A percentile compares a stretch with the other conserved stretches of the same genome.
These are phyloP conservation scores for Chaetomium globosum DNA, from an alignment of 2,329 filamentous ascomycete species.

Conservation along the genomic window DNA sequence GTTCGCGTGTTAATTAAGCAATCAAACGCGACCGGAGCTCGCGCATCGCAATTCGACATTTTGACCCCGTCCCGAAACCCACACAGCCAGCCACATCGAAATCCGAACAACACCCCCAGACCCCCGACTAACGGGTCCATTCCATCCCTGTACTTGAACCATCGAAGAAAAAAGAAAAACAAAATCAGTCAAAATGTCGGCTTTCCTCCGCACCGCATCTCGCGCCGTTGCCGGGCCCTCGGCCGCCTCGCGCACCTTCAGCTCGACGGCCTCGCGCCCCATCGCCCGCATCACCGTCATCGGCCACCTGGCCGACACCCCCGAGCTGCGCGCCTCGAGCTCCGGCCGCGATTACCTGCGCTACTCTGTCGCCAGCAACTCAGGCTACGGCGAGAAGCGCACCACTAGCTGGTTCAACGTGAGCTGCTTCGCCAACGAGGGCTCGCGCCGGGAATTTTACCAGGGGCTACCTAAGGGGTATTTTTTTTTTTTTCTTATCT, in stretches of 20 bases:
- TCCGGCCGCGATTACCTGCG: conserved; percentile 73
- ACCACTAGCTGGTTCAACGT: conserved; percentile 86
- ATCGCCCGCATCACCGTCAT: conserved; percentile 83
- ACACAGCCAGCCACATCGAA: neutral
- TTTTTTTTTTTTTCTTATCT: conserved; percentile 44
- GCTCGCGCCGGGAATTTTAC: conserved; percentile 70
- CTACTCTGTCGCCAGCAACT: conserved; percentile 73
- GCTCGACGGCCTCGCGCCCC: conserved; percentile 64
- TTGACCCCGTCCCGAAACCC: neutral
- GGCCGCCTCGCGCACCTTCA: conserved; percentile 68
- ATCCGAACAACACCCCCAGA: neutral
- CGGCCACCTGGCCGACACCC: conserved; percentile 78
- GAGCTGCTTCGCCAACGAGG: conserved; percentile 69
- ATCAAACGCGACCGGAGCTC: conserved; percentile 10
- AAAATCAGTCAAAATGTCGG: conserved; percentile 45
- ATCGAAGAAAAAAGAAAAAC: neutral
- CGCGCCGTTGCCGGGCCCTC: conserved; percentile 44
- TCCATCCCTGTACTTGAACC: neutral
- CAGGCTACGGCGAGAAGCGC: conserved; percentile 68
- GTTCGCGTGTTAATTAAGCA: conserved; percentile 8
- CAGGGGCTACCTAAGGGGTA: conserved; percentile 81
- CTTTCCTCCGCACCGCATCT: conserved; percentile 55
- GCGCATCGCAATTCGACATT: neutral
- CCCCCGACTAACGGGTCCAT: neutral
- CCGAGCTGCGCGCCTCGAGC: conserved; percentile 72